phyloP scores from a whole-genome alignment of 768 basidiomycete genomes.

The Hysterangium stoloniferum region DNA sequence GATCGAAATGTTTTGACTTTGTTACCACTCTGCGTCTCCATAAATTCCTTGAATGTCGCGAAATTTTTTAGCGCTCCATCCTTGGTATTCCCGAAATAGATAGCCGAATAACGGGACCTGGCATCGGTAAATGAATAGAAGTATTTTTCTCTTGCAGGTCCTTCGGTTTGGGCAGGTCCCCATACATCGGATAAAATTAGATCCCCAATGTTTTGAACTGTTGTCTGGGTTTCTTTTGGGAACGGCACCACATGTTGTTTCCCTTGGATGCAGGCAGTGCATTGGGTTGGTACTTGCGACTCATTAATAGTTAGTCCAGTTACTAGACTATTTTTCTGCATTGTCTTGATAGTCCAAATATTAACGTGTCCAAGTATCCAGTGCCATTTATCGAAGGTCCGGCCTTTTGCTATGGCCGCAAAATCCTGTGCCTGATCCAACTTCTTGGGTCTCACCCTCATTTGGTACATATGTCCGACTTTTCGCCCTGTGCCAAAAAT shows the following conservation, averaged over 20 bases:
- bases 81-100: constrained; percentile 15
- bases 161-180: constrained; percentile 13
- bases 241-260: constrained; percentile 11
- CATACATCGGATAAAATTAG: constrained; percentile 26
- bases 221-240: constrained; percentile 9
- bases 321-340: constrained; percentile 16
- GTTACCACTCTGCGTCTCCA: constrained; percentile 12
- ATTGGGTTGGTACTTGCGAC: neutral
- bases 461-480: neutral
- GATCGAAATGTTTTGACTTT: constrained; percentile 15
- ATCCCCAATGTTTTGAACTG: neutral
- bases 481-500: neutral
- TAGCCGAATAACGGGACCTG: constrained; percentile 14
- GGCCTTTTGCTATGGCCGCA: neutral
- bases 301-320: constrained; percentile 18
- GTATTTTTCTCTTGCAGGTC: constrained; percentile 9
- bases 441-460: neutral
- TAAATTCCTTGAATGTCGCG: constrained; percentile 12
- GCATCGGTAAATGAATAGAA: constrained; percentile 15
- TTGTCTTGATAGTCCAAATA: constrained; percentile 9
- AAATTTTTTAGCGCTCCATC: constrained; percentile 10
- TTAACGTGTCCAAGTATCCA: constrained; percentile 20
- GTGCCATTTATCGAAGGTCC: constrained; percentile 15
- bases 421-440: neutral
- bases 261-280: constrained; percentile 12